These are phyloP conservation scores for Cutaneotrichosporon sp. DNA, from an alignment of 1,284 basidiomycete genomes.

Conservation along the genomic window DNA sequence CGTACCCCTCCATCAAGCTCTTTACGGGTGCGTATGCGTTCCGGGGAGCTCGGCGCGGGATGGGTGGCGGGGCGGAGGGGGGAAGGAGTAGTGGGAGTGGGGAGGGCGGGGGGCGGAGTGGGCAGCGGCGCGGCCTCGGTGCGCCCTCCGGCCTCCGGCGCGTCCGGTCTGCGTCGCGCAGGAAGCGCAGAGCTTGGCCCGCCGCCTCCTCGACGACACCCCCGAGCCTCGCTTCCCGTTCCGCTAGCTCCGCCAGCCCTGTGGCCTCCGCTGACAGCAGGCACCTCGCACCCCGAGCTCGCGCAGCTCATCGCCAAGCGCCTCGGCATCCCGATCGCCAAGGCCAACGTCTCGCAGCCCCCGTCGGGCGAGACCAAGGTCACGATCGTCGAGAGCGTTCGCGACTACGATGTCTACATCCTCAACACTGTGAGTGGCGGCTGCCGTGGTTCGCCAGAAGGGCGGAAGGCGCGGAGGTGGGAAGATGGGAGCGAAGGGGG, in stretches of 20 bases:
- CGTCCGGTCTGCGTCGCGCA: too few species aligned
- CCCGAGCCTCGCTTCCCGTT: too few species aligned
- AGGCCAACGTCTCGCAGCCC: slow-evolving; percentile 81
- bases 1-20: slow-evolving; percentile 69
- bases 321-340: slow-evolving; percentile 78
- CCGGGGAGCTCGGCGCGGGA: background rate
- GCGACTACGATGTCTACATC: slow-evolving; percentile 99
- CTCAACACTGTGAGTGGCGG: slow-evolving; percentile 76
- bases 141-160: too few species aligned
- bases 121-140: background rate
- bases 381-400: slow-evolving; percentile 90
- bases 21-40: slow-evolving; percentile 85
- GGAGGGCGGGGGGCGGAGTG: too few species aligned
- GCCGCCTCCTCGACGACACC: background rate
- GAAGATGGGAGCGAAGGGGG: background rate
- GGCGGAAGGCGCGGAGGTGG: too few species aligned
- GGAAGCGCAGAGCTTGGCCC: background rate
- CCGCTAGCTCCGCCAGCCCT: too few species aligned
- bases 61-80: slow-evolving; percentile 1
- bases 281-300: slow-evolving; percentile 93
- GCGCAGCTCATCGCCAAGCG: slow-evolving; percentile 91
- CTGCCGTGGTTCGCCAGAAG: too few species aligned
- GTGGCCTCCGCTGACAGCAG: too few species aligned
- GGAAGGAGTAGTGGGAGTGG: background rate
- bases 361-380: slow-evolving; percentile 91